phyloP scores from a whole-genome alignment of 2,329 filamentous ascomycete genomes.

The Phyllosticta ampelicida region DNA sequence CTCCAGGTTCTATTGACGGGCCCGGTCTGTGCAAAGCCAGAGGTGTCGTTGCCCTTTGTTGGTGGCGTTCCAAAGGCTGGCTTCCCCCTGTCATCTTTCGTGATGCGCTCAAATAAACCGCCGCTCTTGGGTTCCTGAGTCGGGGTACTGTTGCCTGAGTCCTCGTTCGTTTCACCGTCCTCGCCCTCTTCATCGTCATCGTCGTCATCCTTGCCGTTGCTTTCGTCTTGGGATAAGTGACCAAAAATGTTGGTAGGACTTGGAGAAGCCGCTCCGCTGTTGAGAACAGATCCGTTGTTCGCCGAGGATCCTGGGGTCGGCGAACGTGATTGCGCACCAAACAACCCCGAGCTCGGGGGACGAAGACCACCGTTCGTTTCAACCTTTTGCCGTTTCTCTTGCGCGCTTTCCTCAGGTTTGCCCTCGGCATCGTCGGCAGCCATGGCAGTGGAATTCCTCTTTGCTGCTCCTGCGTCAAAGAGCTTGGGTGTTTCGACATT shows the following conservation, averaged over 20 bases:
- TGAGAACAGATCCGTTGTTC: conserved; percentile 6
- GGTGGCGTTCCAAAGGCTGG: background rate
- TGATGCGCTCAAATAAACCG: conserved; percentile 7
- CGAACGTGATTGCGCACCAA: background rate
- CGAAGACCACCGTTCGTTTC: background rate
- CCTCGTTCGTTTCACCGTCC: background rate
- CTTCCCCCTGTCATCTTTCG: conserved; percentile 1
- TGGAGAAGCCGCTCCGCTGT: conserved; percentile 6
- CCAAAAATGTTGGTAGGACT: conserved; percentile 5
- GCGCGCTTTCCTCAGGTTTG: background rate
- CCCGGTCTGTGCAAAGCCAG: conserved; percentile 5
- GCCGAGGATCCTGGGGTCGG: background rate
- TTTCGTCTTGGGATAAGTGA: conserved; percentile 7
- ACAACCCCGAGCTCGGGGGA: background rate
- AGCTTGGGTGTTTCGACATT: background rate
- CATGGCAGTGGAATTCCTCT: conserved; percentile 1
- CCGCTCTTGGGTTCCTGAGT: background rate
- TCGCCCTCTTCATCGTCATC: conserved; percentile 7
- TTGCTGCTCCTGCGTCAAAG: background rate
- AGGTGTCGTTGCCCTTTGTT: background rate
- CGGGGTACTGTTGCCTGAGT: conserved; percentile 1
- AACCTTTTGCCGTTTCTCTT: conserved; percentile 5
- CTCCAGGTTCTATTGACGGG: conserved; percentile 9
- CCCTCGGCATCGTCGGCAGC: conserved; percentile 2
- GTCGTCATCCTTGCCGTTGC: conserved; percentile 1